These are phyloP conservation scores for Prosopis cineraria DNA, from an alignment of 306 rosid genomes.

Conservation along the genomic window DNA sequence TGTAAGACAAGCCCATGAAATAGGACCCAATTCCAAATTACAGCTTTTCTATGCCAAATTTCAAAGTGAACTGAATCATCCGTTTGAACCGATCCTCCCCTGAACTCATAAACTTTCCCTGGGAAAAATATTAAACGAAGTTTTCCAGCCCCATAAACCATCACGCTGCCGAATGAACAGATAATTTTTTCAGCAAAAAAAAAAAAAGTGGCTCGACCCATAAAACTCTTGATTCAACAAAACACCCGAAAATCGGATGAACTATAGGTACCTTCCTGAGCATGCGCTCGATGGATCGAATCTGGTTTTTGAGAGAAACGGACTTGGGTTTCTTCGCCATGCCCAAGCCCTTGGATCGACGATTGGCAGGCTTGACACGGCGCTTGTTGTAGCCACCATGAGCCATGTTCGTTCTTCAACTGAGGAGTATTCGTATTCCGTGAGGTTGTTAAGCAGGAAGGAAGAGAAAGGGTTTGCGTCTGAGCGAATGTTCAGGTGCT, in stretches of 20 bases:
- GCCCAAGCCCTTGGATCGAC: conserved; percentile 70
- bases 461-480: background rate
- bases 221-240: background rate
- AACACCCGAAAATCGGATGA: background rate
- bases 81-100: background rate
- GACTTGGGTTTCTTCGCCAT: conserved; percentile 75
- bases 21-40: background rate
- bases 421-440: background rate
- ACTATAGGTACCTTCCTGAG: conserved; percentile 68
- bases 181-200: no score
- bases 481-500: background rate
- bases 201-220: background rate
- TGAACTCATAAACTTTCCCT: conserved; percentile 1
- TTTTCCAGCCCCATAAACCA: background rate
- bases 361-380: conserved; percentile 70
- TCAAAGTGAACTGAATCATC: background rate
- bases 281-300: conserved; percentile 90
- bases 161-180: background rate
- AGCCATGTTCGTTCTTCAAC: conserved; percentile 55
- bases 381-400: conserved; percentile 93
- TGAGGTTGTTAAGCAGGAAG: background rate
- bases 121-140: background rate
- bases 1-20: background rate
- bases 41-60: background rate
- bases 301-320: conserved; percentile 90